These are phyloP conservation scores for Cichorium intybus DNA, from an alignment of 140 eudicot genomes.

Conservation along the genomic window DNA sequence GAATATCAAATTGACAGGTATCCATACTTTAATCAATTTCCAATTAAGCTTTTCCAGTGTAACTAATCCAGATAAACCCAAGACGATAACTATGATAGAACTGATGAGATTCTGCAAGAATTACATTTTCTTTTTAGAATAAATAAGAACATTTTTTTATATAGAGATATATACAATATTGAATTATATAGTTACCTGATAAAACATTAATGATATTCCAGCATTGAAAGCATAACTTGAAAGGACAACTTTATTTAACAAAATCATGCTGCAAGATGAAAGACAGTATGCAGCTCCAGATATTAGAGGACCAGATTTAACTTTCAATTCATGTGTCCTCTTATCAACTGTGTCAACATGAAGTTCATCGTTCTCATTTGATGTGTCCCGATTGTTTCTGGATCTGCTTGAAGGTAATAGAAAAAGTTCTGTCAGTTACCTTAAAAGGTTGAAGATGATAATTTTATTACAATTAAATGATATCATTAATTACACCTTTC, in stretches of 20 bases:
- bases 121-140: neutral
- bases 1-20: slow-evolving; percentile 72
- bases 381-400: slow-evolving; percentile 36
- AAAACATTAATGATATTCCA: slow-evolving; percentile 81
- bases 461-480: neutral
- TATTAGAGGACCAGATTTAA: slow-evolving; percentile 50
- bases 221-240: slow-evolving; percentile 74
- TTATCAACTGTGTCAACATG: slow-evolving; percentile 32
- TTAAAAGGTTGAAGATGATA: neutral
- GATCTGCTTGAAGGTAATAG: slow-evolving; percentile 34
- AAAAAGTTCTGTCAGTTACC: neutral
- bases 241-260: slow-evolving; percentile 73
- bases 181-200: slow-evolving; percentile 63
- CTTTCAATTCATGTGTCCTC: slow-evolving; percentile 45
- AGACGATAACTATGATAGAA: slow-evolving; percentile 48
- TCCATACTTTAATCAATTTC: slow-evolving; percentile 73
- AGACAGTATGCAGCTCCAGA: slow-evolving; percentile 79
- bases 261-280: slow-evolving; percentile 88
- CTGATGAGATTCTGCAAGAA: slow-evolving; percentile 69
- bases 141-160: too few relatives aligned
- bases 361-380: slow-evolving; percentile 17
- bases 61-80: slow-evolving; percentile 64
- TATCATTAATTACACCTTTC: slow-evolving; percentile 47
- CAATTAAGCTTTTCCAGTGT: slow-evolving; percentile 58
- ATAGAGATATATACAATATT: slow-evolving; percentile 8